A percentile compares a stretch with the other conserved stretches of the same genome.
Conservation (phyloP, 306 rosid species). For the Acacia melanoxylon region DNA sequence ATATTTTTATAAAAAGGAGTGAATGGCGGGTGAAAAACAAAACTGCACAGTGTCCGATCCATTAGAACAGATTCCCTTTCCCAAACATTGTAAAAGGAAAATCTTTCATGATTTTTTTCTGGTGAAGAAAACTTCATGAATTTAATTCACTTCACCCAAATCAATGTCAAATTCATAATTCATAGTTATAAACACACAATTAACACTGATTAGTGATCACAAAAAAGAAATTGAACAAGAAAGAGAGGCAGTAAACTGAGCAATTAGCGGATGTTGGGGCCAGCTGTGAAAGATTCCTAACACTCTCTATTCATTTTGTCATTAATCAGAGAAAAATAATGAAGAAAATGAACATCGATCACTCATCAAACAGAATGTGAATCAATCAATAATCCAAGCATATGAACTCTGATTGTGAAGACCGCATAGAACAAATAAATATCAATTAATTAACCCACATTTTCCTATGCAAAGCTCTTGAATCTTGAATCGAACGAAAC, state of each 20-base stretch:
- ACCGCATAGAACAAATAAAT: background rate
- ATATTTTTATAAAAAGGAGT: background rate
- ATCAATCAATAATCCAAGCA: background rate
- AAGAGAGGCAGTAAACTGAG: background rate
- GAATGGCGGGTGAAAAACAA: background rate
- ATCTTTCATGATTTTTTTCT: background rate
- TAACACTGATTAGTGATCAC: background rate
- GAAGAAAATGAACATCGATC: background rate
- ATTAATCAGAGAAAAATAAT: background rate
- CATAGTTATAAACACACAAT: background rate
- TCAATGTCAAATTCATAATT: background rate
- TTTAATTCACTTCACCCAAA: background rate
- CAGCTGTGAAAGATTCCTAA: constrained; percentile 5
- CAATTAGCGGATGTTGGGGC: background rate
- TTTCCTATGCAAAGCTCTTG: constrained; percentile 12
- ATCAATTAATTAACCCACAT: background rate
- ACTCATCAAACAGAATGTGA: background rate
- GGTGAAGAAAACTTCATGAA: background rate
- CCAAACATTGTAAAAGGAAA: background rate
- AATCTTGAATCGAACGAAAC: constrained; percentile 13
- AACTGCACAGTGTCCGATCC: background rate
- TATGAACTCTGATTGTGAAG: background rate
- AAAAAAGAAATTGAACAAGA: background rate
- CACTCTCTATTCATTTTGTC: background rate
- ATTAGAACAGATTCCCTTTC: background rate